phyloP scores from a whole-genome alignment of 148 eudicot genomes.

The Silene conica region DNA sequence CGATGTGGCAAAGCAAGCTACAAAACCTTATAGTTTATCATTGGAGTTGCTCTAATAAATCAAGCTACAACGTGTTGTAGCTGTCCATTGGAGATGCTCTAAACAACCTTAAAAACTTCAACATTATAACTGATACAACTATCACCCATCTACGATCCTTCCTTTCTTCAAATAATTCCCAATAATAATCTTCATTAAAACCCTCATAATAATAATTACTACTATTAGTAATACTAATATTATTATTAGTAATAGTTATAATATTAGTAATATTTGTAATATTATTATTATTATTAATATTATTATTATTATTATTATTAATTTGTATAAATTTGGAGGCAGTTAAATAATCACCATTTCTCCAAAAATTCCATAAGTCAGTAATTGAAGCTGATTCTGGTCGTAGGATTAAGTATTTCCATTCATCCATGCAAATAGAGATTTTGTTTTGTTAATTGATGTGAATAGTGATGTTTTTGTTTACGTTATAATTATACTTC shows the following conservation, averaged over 20 bases:
- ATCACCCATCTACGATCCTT: conserved; percentile 66
- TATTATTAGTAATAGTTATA: too few species aligned
- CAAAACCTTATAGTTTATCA: too few species aligned
- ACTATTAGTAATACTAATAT: too few species aligned
- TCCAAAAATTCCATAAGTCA: conserved; percentile 45
- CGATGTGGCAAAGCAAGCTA: too few species aligned
- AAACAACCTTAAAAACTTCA: conserved; percentile 44
- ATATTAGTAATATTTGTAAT: not conserved
- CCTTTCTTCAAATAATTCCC: conserved; percentile 1
- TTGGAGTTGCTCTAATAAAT: too few species aligned
- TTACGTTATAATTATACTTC: too few species aligned
- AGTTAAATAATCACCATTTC: conserved; percentile 20
- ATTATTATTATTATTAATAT: too few species aligned
- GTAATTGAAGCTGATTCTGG: conserved; percentile 46
- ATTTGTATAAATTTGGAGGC: conserved; percentile 43
- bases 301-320: not conserved
- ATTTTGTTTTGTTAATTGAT: too few species aligned
- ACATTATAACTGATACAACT: conserved; percentile 53
- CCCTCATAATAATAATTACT: not conserved
- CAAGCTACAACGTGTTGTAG: too few species aligned
- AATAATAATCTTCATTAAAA: not conserved
- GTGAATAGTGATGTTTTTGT: too few species aligned
- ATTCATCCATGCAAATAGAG: not conserved
- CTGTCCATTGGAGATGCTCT: too few species aligned
- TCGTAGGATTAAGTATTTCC: conserved; percentile 47